Evolutionary conservation across 2,329 filamentous ascomycete species (phyloP).

Genomic region (Scedosporium dehoogii): DNA sequence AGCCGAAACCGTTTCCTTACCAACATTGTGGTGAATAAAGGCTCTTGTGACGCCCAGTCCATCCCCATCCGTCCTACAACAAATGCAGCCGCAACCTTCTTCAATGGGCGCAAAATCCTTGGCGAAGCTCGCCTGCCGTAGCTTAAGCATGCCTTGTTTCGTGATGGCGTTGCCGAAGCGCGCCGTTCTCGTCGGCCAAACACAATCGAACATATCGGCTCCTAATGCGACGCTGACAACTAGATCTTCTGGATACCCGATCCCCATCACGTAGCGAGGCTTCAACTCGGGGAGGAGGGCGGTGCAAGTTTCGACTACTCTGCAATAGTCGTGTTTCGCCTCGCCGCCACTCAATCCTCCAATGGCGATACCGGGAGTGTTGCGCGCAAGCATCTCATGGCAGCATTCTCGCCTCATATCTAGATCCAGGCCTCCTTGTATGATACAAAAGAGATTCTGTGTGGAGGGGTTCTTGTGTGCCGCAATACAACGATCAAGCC

Average conservation of each 20-base stretch:
- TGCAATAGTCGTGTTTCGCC: constrained; percentile 86
- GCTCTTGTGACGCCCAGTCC: constrained; percentile 77
- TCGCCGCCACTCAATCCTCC: constrained; percentile 92
- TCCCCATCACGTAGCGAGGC: constrained; percentile 98
- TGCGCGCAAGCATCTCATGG: constrained; percentile 72
- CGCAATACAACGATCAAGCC: constrained; percentile 90
- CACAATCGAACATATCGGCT: constrained; percentile 99
- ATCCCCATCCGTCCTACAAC: constrained; percentile 57
- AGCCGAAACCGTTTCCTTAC: constrained; percentile 91
- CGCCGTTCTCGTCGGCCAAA: constrained; percentile 94
- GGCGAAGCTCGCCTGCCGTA: constrained; percentile 66
- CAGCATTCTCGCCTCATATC: constrained; percentile 80
- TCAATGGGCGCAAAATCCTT: constrained; percentile 79
- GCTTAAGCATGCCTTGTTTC: constrained; percentile 67
- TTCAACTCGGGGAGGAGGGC: constrained; percentile 76
- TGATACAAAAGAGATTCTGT: constrained; percentile 97
- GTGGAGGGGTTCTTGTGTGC: constrained; percentile 73
- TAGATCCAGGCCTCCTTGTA: constrained; percentile 87
- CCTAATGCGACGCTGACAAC: constrained; percentile 88
- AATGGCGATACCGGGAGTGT: constrained; percentile 94
- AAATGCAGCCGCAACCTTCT: constrained; percentile 68
- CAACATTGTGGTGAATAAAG: constrained; percentile 82
- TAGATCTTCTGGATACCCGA: constrained; percentile 93
- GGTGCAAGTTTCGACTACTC: constrained; percentile 81
- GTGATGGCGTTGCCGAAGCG: constrained; percentile 94